Conservation (phyloP, 495 filamentous ascomycete species). For the Chlorociboria aeruginascens region DNA sequence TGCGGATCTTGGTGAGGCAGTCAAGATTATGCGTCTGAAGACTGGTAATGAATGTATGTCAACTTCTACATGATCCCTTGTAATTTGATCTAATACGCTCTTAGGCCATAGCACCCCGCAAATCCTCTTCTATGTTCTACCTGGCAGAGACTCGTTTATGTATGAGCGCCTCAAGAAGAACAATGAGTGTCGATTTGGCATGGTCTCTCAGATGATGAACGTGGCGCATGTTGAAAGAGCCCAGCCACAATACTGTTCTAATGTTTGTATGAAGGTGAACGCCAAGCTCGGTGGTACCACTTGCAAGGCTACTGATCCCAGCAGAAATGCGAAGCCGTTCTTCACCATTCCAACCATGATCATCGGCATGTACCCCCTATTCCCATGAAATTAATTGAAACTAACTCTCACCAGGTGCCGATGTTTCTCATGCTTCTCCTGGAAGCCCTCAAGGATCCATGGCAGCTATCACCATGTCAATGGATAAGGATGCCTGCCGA, state of each 20-base stretch:
- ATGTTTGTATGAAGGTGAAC: slow-evolving; percentile 90
- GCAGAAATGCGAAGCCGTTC: neutral
- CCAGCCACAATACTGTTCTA: slow-evolving; percentile 69
- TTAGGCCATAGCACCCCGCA: slow-evolving; percentile 32
- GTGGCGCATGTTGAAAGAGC: slow-evolving; percentile 45
- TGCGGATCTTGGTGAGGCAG: slow-evolving; percentile 36
- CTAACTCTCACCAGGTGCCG: slow-evolving; percentile 51
- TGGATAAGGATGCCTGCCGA: slow-evolving; percentile 51
- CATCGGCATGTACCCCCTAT: slow-evolving; percentile 9
- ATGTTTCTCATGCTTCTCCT: slow-evolving; percentile 76
- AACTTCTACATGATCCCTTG: neutral
- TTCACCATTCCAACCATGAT: slow-evolving; percentile 15
- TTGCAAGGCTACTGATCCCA: slow-evolving; percentile 3
- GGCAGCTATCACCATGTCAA: slow-evolving; percentile 76
- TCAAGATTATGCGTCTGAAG: slow-evolving; percentile 20
- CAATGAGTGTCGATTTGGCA: slow-evolving; percentile 67
- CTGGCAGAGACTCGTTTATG: slow-evolving; percentile 45
- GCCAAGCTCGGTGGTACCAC: slow-evolving; percentile 87
- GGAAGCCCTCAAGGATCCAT: slow-evolving; percentile 56
- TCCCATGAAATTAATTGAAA: slow-evolving; percentile 5
- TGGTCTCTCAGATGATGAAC: slow-evolving; percentile 64
- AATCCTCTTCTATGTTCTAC: slow-evolving; percentile 61
- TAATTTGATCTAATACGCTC: neutral
- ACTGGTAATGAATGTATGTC: slow-evolving; percentile 4
- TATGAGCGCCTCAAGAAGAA: slow-evolving; percentile 77